Conservation (phyloP, 257 asterid genomes). For the Eustoma russellianum region DNA sequence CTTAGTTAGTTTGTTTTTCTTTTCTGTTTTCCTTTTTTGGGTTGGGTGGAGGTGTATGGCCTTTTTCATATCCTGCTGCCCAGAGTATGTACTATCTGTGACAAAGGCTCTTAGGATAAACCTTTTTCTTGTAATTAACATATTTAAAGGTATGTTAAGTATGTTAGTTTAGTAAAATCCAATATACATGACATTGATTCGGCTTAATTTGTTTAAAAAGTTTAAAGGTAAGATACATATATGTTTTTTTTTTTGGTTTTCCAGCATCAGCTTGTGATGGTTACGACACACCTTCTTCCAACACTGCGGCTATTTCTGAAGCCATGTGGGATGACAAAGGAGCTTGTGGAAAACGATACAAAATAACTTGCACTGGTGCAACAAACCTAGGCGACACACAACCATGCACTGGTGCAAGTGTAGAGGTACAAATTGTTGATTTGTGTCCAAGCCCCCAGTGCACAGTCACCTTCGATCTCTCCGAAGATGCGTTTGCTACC, state of each 20-base stretch:
- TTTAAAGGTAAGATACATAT: no score
- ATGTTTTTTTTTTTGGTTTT: background rate
- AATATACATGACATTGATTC: no score
- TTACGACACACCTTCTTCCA: conserved; percentile 13
- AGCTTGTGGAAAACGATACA: conserved; percentile 30
- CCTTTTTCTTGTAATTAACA: no score
- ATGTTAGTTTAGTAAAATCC: no score
- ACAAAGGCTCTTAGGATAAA: no score
- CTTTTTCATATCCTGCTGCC: no score
- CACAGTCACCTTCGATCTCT: conserved; percentile 31
- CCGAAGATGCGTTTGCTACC: conserved; percentile 34
- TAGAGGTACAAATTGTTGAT: conserved; percentile 40
- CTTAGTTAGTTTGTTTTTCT: no score
- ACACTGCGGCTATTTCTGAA: conserved; percentile 34
- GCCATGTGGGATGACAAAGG: conserved; percentile 22
- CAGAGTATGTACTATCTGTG: no score
- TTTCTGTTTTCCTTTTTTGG: no score
- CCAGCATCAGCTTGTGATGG: conserved; percentile 55
- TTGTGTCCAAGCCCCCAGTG: conserved; percentile 30
- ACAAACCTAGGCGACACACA: conserved; percentile 21
- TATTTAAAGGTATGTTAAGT: no score
- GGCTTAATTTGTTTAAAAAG: background rate
- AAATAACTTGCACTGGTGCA: conserved; percentile 29
- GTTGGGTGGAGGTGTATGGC: no score
- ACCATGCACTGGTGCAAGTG: conserved; percentile 31